Evolutionary conservation across 2,329 filamentous ascomycete species (phyloP).

Genomic region (Cyphellophora europaea): DNA sequence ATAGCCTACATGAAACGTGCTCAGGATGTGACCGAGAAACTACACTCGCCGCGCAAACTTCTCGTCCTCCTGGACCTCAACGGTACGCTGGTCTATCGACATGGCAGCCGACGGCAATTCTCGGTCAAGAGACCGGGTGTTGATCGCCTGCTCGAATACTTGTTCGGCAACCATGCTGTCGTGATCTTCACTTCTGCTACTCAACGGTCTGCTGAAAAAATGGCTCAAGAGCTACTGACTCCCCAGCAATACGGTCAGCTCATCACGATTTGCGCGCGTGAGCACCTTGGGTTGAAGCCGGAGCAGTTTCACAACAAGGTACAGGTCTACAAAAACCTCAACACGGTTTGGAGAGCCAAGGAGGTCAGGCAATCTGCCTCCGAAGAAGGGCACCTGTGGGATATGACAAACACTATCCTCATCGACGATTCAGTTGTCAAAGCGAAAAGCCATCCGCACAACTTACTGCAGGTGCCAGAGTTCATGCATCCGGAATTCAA

Average conservation of each 20-base stretch:
- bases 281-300: conserved; percentile 58
- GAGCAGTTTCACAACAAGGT: conserved; percentile 61
- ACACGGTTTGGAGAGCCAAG: conserved; percentile 55
- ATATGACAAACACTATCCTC: conserved; percentile 78
- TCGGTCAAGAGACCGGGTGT: conserved; percentile 57
- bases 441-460: conserved; percentile 71
- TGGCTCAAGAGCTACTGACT: conserved; percentile 53
- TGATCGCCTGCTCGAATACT: conserved; percentile 59
- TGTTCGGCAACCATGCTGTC: conserved; percentile 65
- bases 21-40: conserved; percentile 30
- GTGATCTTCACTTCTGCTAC: conserved; percentile 88
- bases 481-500: conserved; percentile 38
- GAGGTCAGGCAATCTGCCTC: conserved; percentile 35
- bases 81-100: conserved; percentile 72
- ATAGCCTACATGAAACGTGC: conserved; percentile 52
- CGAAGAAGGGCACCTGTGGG: conserved; percentile 42
- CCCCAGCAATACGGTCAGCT: conserved; percentile 44
- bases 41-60: conserved; percentile 48
- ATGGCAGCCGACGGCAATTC: conserved; percentile 36
- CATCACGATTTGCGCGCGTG: conserved; percentile 67
- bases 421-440: conserved; percentile 81
- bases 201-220: conserved; percentile 59
- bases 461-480: conserved; percentile 72
- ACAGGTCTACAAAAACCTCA: conserved; percentile 83
- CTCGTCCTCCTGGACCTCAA: conserved; percentile 89